Conservation (phyloP, 139 green algal species). For the Klebsormidium nitens region DNA sequence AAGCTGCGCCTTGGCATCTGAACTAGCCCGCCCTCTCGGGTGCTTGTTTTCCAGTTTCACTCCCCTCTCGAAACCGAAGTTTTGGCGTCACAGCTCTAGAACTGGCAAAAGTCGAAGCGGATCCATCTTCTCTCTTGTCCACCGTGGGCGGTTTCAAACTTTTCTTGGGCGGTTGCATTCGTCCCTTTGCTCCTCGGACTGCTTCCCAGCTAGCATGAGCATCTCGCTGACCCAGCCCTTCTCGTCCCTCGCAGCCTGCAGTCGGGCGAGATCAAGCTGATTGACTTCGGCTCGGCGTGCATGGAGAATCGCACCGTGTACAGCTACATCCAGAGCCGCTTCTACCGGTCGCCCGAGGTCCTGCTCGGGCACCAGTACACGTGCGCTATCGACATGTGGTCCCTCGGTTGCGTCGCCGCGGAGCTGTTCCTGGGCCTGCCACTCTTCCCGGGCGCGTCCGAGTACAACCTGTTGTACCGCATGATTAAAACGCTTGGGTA, state of each 20-base stretch:
- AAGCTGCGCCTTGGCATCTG: too few species aligned
- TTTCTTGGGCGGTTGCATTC: too few species aligned
- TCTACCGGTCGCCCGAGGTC: conserved; percentile 89
- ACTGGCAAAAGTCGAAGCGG: too few species aligned
- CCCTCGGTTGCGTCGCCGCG: conserved; percentile 84
- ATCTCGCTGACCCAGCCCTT: neutral
- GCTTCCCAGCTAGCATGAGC: too few species aligned
- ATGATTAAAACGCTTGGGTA: conserved; percentile 81
- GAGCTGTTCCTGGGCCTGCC: conserved; percentile 92
- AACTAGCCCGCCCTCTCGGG: too few species aligned
- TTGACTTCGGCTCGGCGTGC: conserved; percentile 96
- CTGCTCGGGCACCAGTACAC: conserved; percentile 73
- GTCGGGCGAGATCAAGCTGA: conserved; percentile 84
- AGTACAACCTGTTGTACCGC: conserved; percentile 85
- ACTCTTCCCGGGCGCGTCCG: conserved; percentile 86
- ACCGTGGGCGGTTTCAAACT: too few species aligned
- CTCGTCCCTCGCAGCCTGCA: conserved; percentile 15
- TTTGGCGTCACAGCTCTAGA: too few species aligned
- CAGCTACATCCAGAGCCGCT: conserved; percentile 91
- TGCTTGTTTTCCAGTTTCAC: too few species aligned
- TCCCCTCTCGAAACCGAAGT: too few species aligned
- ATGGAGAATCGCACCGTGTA: conserved; percentile 90
- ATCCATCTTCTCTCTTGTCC: too few species aligned
- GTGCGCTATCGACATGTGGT: conserved; percentile 94
- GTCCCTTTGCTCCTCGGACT: too few species aligned